These are phyloP conservation scores for Scheffersomyces amazonensis DNA, from an alignment of 805 yeast species.

Conservation along the genomic window DNA sequence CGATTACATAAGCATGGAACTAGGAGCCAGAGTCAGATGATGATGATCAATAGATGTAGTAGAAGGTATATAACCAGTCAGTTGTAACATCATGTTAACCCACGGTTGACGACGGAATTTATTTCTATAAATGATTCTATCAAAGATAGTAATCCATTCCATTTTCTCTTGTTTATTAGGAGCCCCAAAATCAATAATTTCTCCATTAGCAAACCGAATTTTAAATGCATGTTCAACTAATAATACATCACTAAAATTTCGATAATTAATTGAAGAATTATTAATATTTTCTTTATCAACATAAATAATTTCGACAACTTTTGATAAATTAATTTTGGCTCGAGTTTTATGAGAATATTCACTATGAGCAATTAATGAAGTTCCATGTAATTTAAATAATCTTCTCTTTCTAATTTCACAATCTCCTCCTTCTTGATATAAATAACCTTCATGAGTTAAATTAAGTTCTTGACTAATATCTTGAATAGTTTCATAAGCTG, in stretches of 20 bases:
- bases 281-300: constrained; percentile 37
- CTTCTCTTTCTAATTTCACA: constrained; percentile 71
- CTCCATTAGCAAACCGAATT: constrained; percentile 73
- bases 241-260: constrained; percentile 72
- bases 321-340: constrained; percentile 71
- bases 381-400: constrained; percentile 69
- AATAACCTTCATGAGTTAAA: constrained; percentile 55
- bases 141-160: constrained; percentile 64
- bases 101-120: constrained; percentile 58
- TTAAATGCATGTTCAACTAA: constrained; percentile 73
- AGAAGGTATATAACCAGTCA: constrained; percentile 1
- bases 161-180: constrained; percentile 60
- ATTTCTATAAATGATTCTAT: constrained; percentile 53
- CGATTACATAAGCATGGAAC: too few relatives aligned
- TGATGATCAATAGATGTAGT: too few relatives aligned
- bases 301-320: constrained; percentile 53
- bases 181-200: constrained; percentile 81
- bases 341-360: constrained; percentile 66
- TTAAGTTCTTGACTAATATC: constrained; percentile 26
- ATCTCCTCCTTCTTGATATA: constrained; percentile 93
- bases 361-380: constrained; percentile 71
- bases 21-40: too few relatives aligned
- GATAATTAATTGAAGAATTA: constrained; percentile 27
- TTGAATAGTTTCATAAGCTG: constrained; percentile 35
- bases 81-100: constrained; percentile 48